Conservation (phyloP, 495 filamentous ascomycete genomes). For the Podospora pseudocomata region DNA sequence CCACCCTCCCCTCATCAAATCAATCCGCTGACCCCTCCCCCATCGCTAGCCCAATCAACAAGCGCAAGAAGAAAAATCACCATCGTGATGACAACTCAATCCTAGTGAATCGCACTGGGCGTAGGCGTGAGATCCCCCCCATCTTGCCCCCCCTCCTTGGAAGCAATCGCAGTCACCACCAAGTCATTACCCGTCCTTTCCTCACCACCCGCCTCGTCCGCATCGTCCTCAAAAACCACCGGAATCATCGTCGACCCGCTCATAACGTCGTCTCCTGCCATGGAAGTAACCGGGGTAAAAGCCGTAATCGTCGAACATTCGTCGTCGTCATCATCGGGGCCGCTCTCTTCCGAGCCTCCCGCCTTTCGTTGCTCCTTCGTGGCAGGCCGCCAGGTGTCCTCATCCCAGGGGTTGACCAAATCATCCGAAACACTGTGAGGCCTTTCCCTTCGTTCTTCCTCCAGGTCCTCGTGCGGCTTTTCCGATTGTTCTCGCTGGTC, state of each 20-base stretch:
- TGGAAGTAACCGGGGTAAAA: constrained; percentile 8
- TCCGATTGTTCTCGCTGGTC: neutral
- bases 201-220: neutral
- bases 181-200: neutral
- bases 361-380: neutral
- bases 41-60: neutral
- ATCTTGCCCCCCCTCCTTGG: neutral
- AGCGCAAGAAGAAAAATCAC: neutral
- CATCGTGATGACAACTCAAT: neutral
- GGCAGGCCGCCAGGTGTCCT: constrained; percentile 5
- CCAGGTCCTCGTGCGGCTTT: neutral
- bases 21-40: neutral
- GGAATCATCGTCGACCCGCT: constrained; percentile 1
- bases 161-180: neutral
- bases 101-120: neutral
- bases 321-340: constrained; percentile 3
- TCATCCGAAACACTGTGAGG: constrained; percentile 5
- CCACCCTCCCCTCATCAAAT: neutral
- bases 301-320: constrained; percentile 7
- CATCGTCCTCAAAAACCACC: constrained; percentile 7
- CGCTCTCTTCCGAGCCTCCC: neutral
- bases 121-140: neutral
- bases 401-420: constrained; percentile 8
- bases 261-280: constrained; percentile 9
- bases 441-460: neutral